phyloP scores from a whole-genome alignment of 176 grass and related monocot species.

The Oryza coarctata region DNA sequence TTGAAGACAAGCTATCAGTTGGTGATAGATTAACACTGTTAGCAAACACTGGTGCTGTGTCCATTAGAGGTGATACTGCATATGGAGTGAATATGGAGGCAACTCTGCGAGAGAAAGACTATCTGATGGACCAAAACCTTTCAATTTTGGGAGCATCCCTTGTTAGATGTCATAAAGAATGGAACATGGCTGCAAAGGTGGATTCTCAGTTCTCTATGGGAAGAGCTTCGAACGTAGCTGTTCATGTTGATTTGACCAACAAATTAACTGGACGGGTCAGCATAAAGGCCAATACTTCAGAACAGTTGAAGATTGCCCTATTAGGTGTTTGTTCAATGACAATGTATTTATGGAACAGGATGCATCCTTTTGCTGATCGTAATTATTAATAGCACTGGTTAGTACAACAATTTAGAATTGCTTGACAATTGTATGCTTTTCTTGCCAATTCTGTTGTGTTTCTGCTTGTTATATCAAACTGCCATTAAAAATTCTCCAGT shows the following conservation, averaged over 20 bases:
- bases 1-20: slow-evolving; percentile 68
- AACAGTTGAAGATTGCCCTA: slow-evolving; percentile 66
- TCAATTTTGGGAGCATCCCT: slow-evolving; percentile 65
- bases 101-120: slow-evolving; percentile 51
- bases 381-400: slow-evolving; percentile 34
- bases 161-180: slow-evolving; percentile 61
- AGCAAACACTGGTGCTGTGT: slow-evolving; percentile 59
- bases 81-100: slow-evolving; percentile 69
- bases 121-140: slow-evolving; percentile 55
- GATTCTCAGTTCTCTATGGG: slow-evolving; percentile 67
- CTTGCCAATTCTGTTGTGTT: slow-evolving; percentile 14
- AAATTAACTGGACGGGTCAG: slow-evolving; percentile 70
- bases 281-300: slow-evolving; percentile 67
- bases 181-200: slow-evolving; percentile 62
- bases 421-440: slow-evolving; percentile 13
- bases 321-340: slow-evolving; percentile 63
- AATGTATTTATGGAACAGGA: slow-evolving; percentile 63
- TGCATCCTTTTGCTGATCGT: slow-evolving; percentile 24
- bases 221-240: slow-evolving; percentile 52
- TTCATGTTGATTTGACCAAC: slow-evolving; percentile 72
- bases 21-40: slow-evolving; percentile 56
- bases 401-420: slow-evolving; percentile 36
- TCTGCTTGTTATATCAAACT: slow-evolving; percentile 18
- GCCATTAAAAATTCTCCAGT: not conserved
- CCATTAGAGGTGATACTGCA: slow-evolving; percentile 50